Evolutionary conservation across 169 alveolate genomes (phyloP), one percentile per base, ranked within the genome.

Genomic region (Haemoproteus tartakovskyi): DNA sequence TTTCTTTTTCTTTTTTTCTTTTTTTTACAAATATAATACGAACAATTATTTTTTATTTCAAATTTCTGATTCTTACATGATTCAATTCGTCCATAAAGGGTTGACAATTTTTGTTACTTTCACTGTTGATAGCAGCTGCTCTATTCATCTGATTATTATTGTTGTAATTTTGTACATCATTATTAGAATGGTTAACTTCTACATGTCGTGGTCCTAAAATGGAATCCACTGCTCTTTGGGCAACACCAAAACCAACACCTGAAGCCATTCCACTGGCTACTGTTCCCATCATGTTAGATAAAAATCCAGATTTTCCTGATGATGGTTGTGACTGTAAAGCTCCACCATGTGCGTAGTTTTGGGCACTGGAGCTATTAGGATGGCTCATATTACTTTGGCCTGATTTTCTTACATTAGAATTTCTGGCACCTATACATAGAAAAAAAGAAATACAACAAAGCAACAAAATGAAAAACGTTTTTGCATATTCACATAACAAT

Each of bases 191-290:
- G 1, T 61, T 29, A 40, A 62, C 80, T 62, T 79, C 86, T 5
- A 79, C 56, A 36, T 79, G 86, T 38, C 86, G 30, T 60, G 86
- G 70, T 0, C 86, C 86, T 36, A 79, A 21, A 21, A 79, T 19
- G 33, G 80, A 43, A 29, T 79, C 86, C 16, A 79, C 86, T 2
- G 80, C 80, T 41, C 86, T 60, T 59, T 79, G 86, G 1, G 86
- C 86, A 21, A 79, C 59, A 51, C 86, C 86, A 60, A 79, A 79
- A 18, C 86, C 86, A 24, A 79, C 80, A 33, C 86, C 86, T 27
- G 86, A 79, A 3, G 86, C 80, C 86, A 79, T 61, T 47, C 86
- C 86, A 18, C 78, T 74, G 22, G 84, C 84, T 33, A 74, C 84
- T 0, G 84, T 74, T 41, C 86, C 86, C 79, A 62, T 62, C 70